Conservation (phyloP, 2,329 filamentous ascomycete species). For the Arthroderma uncinatum region DNA sequence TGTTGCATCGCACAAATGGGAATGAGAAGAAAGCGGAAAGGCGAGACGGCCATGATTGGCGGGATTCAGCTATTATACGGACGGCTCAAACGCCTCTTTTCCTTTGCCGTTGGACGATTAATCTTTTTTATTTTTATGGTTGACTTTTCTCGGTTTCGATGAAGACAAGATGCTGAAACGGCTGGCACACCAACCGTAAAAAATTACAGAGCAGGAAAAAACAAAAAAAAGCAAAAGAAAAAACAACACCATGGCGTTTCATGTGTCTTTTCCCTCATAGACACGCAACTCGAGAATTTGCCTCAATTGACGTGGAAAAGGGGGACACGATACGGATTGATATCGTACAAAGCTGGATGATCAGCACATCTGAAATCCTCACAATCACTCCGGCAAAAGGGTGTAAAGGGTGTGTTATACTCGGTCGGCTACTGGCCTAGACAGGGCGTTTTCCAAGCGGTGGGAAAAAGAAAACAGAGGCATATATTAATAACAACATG, state of each 20-base stretch:
- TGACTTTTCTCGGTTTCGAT: not conserved
- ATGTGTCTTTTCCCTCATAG: not conserved
- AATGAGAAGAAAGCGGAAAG: not conserved
- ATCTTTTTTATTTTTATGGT: not conserved
- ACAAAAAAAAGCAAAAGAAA: not conserved
- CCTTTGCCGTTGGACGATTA: not conserved
- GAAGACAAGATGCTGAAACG: not conserved
- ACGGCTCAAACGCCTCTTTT: not conserved
- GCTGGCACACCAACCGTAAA: not conserved
- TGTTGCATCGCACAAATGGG: conserved; percentile 1
- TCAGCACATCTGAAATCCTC: not conserved
- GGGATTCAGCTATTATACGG: not conserved
- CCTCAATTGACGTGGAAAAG: not conserved
- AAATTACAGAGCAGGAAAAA: not conserved
- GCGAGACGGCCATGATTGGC: not conserved
- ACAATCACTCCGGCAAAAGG: no score
- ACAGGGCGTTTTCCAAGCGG: not conserved
- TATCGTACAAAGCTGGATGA: not conserved
- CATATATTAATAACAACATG: conserved; percentile 3
- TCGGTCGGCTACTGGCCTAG: not conserved
- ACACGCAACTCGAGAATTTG: not conserved
- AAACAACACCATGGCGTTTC: not conserved
- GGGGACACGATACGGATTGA: not conserved
- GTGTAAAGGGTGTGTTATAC: no score
- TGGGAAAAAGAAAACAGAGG: not conserved